These are phyloP conservation scores for Dothiorella sarmentorum DNA, from an alignment of 2,329 filamentous ascomycete species.

Conservation along the genomic window DNA sequence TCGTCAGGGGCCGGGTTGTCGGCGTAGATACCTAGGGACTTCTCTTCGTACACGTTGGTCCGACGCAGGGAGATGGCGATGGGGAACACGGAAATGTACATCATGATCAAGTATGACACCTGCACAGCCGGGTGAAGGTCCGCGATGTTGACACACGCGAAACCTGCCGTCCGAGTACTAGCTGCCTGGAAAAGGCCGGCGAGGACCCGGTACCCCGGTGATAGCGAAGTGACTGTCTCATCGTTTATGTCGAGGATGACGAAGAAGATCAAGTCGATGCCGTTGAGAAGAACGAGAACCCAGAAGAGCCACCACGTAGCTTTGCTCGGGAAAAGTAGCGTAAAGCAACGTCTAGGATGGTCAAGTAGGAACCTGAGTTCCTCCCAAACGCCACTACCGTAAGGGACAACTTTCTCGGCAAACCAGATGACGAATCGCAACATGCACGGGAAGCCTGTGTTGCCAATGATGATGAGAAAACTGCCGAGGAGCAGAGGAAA, in stretches of 20 bases:
- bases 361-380: slow-evolving; percentile 88
- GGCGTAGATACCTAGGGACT: slow-evolving; percentile 71
- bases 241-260: slow-evolving; percentile 85
- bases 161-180: slow-evolving; percentile 86
- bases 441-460: slow-evolving; percentile 94
- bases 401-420: slow-evolving; percentile 62
- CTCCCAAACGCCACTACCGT: slow-evolving; percentile 73
- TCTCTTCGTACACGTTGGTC: slow-evolving; percentile 96
- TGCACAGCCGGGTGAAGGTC: slow-evolving; percentile 85
- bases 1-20: slow-evolving; percentile 40
- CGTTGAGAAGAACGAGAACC: slow-evolving; percentile 78
- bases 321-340: slow-evolving; percentile 81
- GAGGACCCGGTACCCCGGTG: slow-evolving; percentile 72
- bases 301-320: slow-evolving; percentile 96
- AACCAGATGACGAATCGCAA: slow-evolving; percentile 90
- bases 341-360: slow-evolving; percentile 94
- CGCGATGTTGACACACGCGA: slow-evolving; percentile 74
- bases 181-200: slow-evolving; percentile 88
- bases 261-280: slow-evolving; percentile 83
- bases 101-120: slow-evolving; percentile 95
- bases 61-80: slow-evolving; percentile 92
- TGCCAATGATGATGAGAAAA: slow-evolving; percentile 90
- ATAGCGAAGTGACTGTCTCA: slow-evolving; percentile 62
- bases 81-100: slow-evolving; percentile 97
- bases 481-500: slow-evolving; percentile 73